Base-by-base conservation (phyloP, 2,329 filamentous ascomycete genomes). In the Fonsecaea multimorphosa region DNA sequence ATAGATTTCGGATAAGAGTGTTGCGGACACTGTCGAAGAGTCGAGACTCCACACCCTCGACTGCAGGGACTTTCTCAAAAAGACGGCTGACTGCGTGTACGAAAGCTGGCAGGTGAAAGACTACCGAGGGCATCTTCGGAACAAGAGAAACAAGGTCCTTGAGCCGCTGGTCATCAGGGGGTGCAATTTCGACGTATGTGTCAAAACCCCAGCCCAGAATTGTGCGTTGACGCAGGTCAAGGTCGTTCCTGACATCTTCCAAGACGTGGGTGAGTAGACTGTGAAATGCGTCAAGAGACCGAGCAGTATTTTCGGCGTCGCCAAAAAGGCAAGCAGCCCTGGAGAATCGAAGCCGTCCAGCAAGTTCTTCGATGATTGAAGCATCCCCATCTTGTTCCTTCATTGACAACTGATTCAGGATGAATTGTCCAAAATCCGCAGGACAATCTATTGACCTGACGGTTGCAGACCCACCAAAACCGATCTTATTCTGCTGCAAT, bases 1-100 rank as follows among this genome's bases (percentile, higher is more conserved):
- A 86, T 22, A 99, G 82, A 69, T 94, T 96, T 12, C 85, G 82
- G 61, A 93, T 83, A 1, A 97, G 80, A 2, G 87, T 85, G 49
- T 68, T 24, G 32, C 65, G 63, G 14, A 70, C 46, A 27, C 82
- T 80, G 14, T 88, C 82, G 11, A 95, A 83, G 0, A 83, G 81
- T 59, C 90, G 86, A 36, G 87, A 83, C 24, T 88, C 84, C 12
- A 81, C 74, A 12, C 86, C 85, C 16, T 81, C 79, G n/a, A 82
- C 79, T 12, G 80, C 75, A 40, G 79, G 72, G 67, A 51, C 40
- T 40, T 52, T 63, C 19, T 51, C 24, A n/a, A 68, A 40, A n/a
- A 68, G 53, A 49, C 56, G 57, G 40, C 52, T 36, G 11, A 79
- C 72, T 54, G 85, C 88, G 72, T 88, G 83, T 16, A 91, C 80